Evolutionary conservation across 805 yeast species (phyloP).

Genomic region (Pichia scutulata): DNA sequence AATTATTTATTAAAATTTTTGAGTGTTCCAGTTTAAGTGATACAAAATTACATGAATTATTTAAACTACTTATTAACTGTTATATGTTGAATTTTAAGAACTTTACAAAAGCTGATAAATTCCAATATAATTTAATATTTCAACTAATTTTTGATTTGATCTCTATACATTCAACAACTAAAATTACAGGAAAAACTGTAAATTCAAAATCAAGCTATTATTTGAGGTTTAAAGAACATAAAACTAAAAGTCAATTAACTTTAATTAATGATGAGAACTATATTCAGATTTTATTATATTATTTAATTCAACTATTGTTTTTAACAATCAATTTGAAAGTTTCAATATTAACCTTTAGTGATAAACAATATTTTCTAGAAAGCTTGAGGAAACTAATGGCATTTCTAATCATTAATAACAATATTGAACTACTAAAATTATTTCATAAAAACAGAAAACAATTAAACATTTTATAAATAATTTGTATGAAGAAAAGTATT

Average conservation of each 20-base stretch:
- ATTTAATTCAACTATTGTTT: conserved; percentile 10
- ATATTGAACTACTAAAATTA: conserved; percentile 12
- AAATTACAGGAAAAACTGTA: background rate
- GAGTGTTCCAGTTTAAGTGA: background rate
- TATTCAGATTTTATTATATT: conserved; percentile 6
- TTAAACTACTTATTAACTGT: conserved; percentile 10
- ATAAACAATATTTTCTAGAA: background rate
- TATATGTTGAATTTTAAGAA: conserved; percentile 8
- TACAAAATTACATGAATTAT: conserved; percentile 6
- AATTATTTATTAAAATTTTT: background rate
- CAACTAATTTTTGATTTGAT: conserved; percentile 11
- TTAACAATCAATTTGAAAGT: background rate
- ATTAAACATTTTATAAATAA: background rate
- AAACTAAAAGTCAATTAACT: conserved; percentile 7
- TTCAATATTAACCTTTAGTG: background rate
- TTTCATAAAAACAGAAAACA: conserved; percentile 5
- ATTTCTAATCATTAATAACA: conserved; percentile 16
- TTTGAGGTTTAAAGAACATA: conserved; percentile 4
- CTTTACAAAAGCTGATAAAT: conserved; percentile 4
- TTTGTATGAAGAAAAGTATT: background rate
- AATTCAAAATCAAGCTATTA: conserved; percentile 2
- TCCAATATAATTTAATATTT: conserved; percentile 4
- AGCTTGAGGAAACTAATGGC: conserved; percentile 13
- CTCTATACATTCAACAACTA: background rate
- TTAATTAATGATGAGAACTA: background rate